Evolutionary conservation across 192 early-diverging fungal species (phyloP), one percentile per base, ranked within the genome.

Genomic region (Backusella liffmaniae): DNA sequence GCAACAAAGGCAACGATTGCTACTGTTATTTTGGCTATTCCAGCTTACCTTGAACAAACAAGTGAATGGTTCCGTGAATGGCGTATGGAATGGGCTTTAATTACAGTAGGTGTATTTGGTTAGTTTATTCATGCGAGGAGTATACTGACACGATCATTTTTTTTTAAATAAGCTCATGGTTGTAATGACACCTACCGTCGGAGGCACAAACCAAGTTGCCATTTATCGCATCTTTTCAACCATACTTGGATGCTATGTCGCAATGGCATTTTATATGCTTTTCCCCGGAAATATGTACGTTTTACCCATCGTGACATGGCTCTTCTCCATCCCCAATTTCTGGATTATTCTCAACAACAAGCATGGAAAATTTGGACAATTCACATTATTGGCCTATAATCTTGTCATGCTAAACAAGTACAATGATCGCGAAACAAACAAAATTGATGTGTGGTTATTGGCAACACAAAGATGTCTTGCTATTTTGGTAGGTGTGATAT

Each of bases 111-210:
- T 76, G 35, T 44, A 32, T 18, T 53, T 37, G 21, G 32, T 32
- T 32, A 32, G 32, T 18, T 30, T 18, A n/a, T 62, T 37, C 1
- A 49, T 46, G 15, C 2, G 1, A 30, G 13, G n/a, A n/a, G 32
- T 29, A 23, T 29, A 8, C 37, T 67, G 10, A 23, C 3, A 10
- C 9, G 10, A 10, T 26, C 10, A 39, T 59, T 26, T 8, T 8
- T 23, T 26, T 18, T 2, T 29, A 23, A 69, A 26, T 16, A 59
- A 85, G 79, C 76, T 88, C 16, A 87, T 94, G 39, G 92, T 92
- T 13, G 90, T 96, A 15, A 94, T 96, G 93, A 92, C 90, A 8
- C 94, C 94, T 21, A 94, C 94, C 0, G 92, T 96, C 4, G 94
- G 94, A 36, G 93, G 94, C 9, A 92, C 94, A 2, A 91, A 91